Base-by-base conservation (phyloP, 2,329 filamentous ascomycete species). In the Colletotrichum limetticola region DNA sequence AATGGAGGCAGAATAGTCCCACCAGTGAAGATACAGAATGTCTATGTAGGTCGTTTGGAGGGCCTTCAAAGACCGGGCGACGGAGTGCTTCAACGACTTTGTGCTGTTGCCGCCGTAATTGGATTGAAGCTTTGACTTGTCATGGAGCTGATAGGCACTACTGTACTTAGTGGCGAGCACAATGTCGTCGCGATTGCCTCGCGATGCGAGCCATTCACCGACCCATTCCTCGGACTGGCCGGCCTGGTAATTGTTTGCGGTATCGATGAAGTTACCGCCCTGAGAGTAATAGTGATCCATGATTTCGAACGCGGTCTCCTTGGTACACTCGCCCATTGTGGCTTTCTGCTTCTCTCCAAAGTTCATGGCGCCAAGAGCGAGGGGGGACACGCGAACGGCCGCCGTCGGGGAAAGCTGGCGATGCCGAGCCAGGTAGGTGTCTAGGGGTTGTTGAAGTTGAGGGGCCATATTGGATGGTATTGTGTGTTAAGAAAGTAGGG, bases 241-340 rank as follows among this genome's bases (percentile, higher is more conserved):
- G 72, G 86, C 76, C 76, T 91, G 87, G 80, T 91, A 91, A 74
- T 84, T 85, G 81, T 87, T 89, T 75, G 88, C 81, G 0, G 90
- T 92, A 79, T 93, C 91, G 78, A 93, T 91, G 79, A 93, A 92
- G 82, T 93, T 93, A 12, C 91, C 91, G 9, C 52, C 52, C 14
- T 55, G 22, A 11, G n/a, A 24, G 22, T 55, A 55, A 0, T 55
- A 55, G 52, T 24, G 52, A 8, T 55, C 52, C 52, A 55, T 24
- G 52, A 55, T 55, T 12, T 24, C 52, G n/a, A 55, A 28, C 2
- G 52, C 52, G 11, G 52, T 55, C 9, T 55, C 52, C 24, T 55
- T 55, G 22, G 52, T 24, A 28, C 52, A 55, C 5, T 55, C 52
- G 14, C 52, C 52, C 11, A 24, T 24, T 22, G 22, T 24, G 4